phyloP scores from a whole-genome alignment of 768 basidiomycete species.

The Psilocybe tampanensis region DNA sequence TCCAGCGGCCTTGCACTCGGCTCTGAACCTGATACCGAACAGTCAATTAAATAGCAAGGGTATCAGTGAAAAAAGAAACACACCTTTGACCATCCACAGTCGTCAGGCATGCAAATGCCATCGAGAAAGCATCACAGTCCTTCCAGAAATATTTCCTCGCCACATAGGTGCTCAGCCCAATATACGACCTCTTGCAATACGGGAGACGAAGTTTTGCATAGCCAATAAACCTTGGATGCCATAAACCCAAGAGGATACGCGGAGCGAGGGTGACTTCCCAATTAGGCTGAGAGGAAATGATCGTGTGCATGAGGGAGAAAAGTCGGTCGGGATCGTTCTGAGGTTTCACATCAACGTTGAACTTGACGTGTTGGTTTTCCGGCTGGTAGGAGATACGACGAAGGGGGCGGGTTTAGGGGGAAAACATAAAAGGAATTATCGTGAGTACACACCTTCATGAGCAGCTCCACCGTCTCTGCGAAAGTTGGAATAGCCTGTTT shows the following conservation, averaged over 20 bases:
- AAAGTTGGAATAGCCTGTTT: conserved; percentile 91
- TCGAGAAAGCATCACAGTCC: conserved; percentile 83
- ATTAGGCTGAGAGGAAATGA: conserved; percentile 61
- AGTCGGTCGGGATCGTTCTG: conserved; percentile 90
- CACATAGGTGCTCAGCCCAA: conserved; percentile 70
- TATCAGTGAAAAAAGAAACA: conserved; percentile 23
- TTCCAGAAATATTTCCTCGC: conserved; percentile 91
- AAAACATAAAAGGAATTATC: neutral
- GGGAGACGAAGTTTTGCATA: conserved; percentile 78
- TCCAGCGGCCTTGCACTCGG: conserved; percentile 74
- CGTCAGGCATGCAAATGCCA: conserved; percentile 74
- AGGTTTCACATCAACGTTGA: conserved; percentile 93
- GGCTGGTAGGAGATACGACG: conserved; percentile 41
- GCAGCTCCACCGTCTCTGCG: conserved; percentile 71
- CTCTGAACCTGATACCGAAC: conserved; percentile 60
- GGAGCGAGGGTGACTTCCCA: conserved; percentile 83
- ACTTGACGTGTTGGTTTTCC: conserved; percentile 74
- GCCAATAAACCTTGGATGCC: conserved; percentile 89
- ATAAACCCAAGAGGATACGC: conserved; percentile 78
- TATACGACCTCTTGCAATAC: conserved; percentile 84
- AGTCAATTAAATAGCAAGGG: neutral
- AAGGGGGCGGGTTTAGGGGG: neutral
- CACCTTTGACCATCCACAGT: conserved; percentile 74
- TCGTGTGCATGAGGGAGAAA: conserved; percentile 75
- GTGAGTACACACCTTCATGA: conserved; percentile 66